These are phyloP conservation scores for Talaromyces borbonicus DNA, from an alignment of 495 filamentous ascomycete genomes.

Conservation along the genomic window DNA sequence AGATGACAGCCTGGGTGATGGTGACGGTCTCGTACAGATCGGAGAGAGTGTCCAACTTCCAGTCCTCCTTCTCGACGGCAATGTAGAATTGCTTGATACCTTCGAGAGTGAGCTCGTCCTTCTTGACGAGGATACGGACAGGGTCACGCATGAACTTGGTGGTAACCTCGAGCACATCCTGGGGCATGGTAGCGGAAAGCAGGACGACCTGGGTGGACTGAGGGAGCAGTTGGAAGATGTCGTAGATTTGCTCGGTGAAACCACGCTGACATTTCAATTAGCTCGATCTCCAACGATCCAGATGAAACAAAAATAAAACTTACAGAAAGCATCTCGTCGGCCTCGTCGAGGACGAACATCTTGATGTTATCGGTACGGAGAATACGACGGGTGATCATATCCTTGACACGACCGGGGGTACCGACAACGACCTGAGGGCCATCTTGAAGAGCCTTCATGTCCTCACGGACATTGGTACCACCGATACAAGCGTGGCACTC, in stretches of 20 bases:
- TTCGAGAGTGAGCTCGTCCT: constrained; percentile 96
- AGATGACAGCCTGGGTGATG: constrained; percentile 98
- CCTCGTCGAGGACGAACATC: constrained; percentile 98
- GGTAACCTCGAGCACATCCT: constrained; percentile 98
- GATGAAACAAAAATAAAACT: constrained; percentile 26
- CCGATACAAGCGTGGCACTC: constrained; percentile 99
- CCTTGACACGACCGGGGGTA: constrained; percentile 92
- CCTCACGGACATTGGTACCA: constrained; percentile 94
- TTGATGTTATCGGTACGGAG: constrained; percentile 94
- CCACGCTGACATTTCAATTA: constrained; percentile 56
- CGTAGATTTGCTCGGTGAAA: constrained; percentile 99
- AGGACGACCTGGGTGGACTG: constrained; percentile 97
- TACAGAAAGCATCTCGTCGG: constrained; percentile 96
- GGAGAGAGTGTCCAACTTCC: constrained; percentile 98
- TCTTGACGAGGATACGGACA: constrained; percentile 98
- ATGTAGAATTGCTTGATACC: constrained; percentile 99
- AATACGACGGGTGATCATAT: constrained; percentile 97
- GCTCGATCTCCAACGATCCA: background rate
- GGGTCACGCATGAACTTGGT: constrained; percentile 99
- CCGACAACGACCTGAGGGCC: constrained; percentile 95
- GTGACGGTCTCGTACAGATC: constrained; percentile 99
- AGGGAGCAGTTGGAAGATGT: constrained; percentile 96
- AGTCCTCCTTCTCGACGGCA: constrained; percentile 99
- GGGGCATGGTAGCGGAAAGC: constrained; percentile 93
- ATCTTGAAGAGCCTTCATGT: constrained; percentile 92